These are phyloP conservation scores for Boletus mariae DNA, from an alignment of 1,284 basidiomycete genomes.

Conservation along the genomic window DNA sequence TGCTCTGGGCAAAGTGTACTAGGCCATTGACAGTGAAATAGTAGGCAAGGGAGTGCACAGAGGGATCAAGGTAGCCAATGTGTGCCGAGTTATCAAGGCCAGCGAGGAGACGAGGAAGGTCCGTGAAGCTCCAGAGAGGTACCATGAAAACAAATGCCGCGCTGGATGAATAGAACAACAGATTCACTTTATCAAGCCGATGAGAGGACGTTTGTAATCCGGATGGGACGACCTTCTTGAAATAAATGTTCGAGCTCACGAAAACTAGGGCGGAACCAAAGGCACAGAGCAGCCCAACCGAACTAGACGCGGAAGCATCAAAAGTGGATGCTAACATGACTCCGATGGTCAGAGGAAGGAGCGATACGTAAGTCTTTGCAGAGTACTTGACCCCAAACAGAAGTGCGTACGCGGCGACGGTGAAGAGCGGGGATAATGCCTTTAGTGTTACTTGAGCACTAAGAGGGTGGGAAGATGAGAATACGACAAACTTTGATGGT, in stretches of 20 bases:
- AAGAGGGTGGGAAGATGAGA: not conserved
- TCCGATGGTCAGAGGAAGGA: conserved; percentile 91
- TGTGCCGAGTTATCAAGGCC: conserved; percentile 23
- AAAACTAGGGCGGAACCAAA: conserved; percentile 95
- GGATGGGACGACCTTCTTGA: conserved; percentile 96
- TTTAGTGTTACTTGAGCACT: conserved; percentile 33
- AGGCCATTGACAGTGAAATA: conserved; percentile 91
- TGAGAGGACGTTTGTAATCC: conserved; percentile 50
- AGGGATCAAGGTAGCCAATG: conserved; percentile 46
- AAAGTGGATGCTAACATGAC: conserved; percentile 98
- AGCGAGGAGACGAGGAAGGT: conserved; percentile 66
- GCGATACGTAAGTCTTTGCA: conserved; percentile 85
- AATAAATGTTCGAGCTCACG: conserved; percentile 98
- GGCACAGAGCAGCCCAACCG: conserved; percentile 81
- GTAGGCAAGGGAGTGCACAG: conserved; percentile 58
- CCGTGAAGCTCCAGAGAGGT: conserved; percentile 88
- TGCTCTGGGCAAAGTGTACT: conserved; percentile 95
- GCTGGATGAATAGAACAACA: conserved; percentile 92
- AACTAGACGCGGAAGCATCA: conserved; percentile 83
- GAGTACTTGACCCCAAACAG: conserved; percentile 94
- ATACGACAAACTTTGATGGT: conserved; percentile 84
- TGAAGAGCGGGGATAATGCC: conserved; percentile 96
- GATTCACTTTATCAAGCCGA: conserved; percentile 95
- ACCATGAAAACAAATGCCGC: conserved; percentile 95
- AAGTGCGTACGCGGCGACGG: conserved; percentile 90